Evolutionary conservation across 2,329 filamentous ascomycete species (phyloP).

Genomic region (Verticillium klebahnii): DNA sequence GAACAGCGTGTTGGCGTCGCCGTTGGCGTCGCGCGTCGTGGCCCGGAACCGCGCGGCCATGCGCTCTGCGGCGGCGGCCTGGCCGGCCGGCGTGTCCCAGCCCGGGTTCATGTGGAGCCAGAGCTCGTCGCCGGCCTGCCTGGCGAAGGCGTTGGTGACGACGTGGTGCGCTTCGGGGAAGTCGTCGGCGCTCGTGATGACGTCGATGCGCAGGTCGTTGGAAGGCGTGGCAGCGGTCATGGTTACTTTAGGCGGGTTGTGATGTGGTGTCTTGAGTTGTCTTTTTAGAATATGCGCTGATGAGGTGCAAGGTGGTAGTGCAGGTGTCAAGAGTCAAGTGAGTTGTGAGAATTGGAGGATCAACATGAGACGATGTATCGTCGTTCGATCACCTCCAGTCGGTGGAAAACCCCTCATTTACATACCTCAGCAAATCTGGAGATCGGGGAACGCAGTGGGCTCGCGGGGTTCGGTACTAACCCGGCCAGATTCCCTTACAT

Average conservation of each 20-base stretch:
- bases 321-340: too few species aligned
- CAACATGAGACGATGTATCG: too few species aligned
- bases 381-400: too few species aligned
- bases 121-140: conserved; percentile 43
- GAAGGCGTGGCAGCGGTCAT: not conserved
- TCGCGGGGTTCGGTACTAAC: too few species aligned
- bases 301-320: not conserved
- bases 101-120: conserved; percentile 48
- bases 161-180: conserved; percentile 19
- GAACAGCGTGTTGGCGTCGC: conserved; percentile 45
- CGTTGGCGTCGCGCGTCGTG: conserved; percentile 33
- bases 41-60: conserved; percentile 36
- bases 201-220: conserved; percentile 16
- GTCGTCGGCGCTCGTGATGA: conserved; percentile 21
- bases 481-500: too few species aligned
- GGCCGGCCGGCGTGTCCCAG: conserved; percentile 47
- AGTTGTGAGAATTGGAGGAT: too few species aligned
- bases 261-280: not conserved
- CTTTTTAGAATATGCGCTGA: not conserved
- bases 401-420: too few species aligned
- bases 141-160: conserved; percentile 36
- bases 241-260: not conserved
- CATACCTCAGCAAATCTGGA: too few species aligned
- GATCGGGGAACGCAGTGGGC: too few species aligned
- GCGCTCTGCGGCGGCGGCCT: conserved; percentile 25